Base-by-base conservation (phyloP, 1,284 basidiomycete genomes). In the Sanghuangporus weigelae region DNA sequence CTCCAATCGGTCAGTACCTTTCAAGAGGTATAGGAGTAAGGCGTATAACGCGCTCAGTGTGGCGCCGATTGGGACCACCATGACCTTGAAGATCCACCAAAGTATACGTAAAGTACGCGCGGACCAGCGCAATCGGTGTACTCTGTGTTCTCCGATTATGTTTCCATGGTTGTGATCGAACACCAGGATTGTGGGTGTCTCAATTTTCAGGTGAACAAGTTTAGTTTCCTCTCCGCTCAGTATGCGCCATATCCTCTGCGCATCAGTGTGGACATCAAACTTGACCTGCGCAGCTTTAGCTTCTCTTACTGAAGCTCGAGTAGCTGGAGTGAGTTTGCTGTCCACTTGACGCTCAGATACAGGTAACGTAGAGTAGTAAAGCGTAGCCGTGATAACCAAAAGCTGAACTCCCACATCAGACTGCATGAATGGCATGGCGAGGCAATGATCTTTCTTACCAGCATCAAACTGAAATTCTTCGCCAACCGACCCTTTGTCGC, bases 1-100 rank as follows among this genome's bases (percentile, higher is more conserved):
- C 70, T 96, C 95, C 14, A 98, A 82, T 1, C 95, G 82, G 66
- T 98, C 95, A 0, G 94, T 86, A 68, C 97, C 90, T 76, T 96
- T 96, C 64, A 98, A 79, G 1, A 99, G 81, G 72, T 96, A 96
- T n/a, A 93, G 81, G 12, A 97, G 78, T 21, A 98, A 76, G 7
- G 84, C 80, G 73, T 92, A 98, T 2, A 98, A 80, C 1, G 84
- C 74, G 39, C 83, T 77, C 2, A 91, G 90, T 0, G 95, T 96
- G 1, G 81, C 80, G 1, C 86, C 83, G 71, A 97, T 96, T 0
- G 96, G 96, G 0, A 94, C 73, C 1, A 95, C 78, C 71, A 97
- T 86, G 66, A 95, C 89, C 75, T 92, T 93, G 71, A 90, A 70
- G 42, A 93, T 75, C 85, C 92, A 91, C 55, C 88, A 76, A 7